phyloP scores from a whole-genome alignment of 192 early-diverging fungal species.

The Phlyctochytrium planicorne region DNA sequence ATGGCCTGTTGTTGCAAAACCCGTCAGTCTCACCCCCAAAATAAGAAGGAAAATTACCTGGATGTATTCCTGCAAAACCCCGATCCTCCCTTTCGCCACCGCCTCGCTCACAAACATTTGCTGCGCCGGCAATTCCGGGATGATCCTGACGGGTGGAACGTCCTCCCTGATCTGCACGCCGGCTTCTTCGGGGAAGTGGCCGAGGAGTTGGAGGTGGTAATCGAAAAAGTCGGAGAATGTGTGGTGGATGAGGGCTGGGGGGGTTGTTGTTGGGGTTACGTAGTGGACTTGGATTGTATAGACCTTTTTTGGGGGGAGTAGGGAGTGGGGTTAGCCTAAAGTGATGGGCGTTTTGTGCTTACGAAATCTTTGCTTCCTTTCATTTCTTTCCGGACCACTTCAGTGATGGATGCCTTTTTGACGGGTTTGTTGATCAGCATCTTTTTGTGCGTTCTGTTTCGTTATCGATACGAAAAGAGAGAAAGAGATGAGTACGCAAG shows the following conservation, averaged over 20 bases:
- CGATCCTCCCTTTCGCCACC: slow-evolving; percentile 42
- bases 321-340: not conserved
- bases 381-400: slow-evolving; percentile 24
- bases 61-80: slow-evolving; percentile 46
- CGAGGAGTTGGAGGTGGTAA: slow-evolving; percentile 52
- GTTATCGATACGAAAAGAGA: too few relatives aligned
- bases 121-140: slow-evolving; percentile 56
- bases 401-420: slow-evolving; percentile 29
- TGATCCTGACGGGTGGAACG: slow-evolving; percentile 32
- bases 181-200: slow-evolving; percentile 58
- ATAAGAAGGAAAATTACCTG: slow-evolving; percentile 28
- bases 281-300: slow-evolving; percentile 41
- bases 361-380: slow-evolving; percentile 17
- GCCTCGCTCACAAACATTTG: slow-evolving; percentile 63
- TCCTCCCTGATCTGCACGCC: slow-evolving; percentile 30
- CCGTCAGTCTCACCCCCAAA: too few relatives aligned
- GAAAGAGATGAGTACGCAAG: too few relatives aligned
- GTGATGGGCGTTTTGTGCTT: slow-evolving; percentile 2
- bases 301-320: slow-evolving; percentile 22
- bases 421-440: slow-evolving; percentile 46
- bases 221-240: slow-evolving; percentile 58
- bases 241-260: slow-evolving; percentile 28
- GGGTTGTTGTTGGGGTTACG: slow-evolving; percentile 4
- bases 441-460: slow-evolving; percentile 2
- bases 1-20: slow-evolving; percentile 31